Conservation (phyloP, 306 rosid genomes). For the Ceratonia siliqua region DNA sequence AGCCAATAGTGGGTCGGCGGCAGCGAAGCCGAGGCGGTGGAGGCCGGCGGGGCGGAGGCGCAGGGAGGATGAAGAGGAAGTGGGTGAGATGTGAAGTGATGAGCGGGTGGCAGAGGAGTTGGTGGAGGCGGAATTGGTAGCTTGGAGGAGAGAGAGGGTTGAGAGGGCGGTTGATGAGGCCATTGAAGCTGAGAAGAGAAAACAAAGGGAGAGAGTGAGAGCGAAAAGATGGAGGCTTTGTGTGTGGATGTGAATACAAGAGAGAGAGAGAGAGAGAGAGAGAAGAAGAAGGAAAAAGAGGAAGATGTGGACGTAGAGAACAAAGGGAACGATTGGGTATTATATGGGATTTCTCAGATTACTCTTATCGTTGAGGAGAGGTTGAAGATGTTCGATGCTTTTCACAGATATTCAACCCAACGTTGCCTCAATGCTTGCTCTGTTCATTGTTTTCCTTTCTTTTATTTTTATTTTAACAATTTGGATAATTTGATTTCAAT, state of each 20-base stretch:
- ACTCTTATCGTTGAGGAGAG: conserved; percentile 91
- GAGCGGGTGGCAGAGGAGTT: conserved; percentile 41
- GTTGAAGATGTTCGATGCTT: conserved; percentile 59
- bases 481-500: not conserved
- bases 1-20: conserved; percentile 73
- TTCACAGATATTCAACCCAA: conserved; percentile 3
- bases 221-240: conserved; percentile 12
- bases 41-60: conserved; percentile 59
- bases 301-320: conserved; percentile 63
- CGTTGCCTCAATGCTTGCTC: too few species aligned
- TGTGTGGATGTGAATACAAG: conserved; percentile 27
- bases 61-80: conserved; percentile 41
- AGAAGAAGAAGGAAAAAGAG: conserved; percentile 3
- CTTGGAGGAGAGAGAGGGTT: conserved; percentile 65
- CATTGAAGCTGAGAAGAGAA: conserved; percentile 48
- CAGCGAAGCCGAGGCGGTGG: conserved; percentile 72
- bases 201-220: not conserved
- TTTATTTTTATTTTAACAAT: not conserved
- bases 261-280: conserved; percentile 11
- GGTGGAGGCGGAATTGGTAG: conserved; percentile 50
- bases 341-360: conserved; percentile 41
- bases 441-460: not conserved
- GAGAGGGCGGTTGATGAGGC: conserved; percentile 75
- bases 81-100: conserved; percentile 52
- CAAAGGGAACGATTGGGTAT: conserved; percentile 59